Conservation (phyloP, 2,329 filamentous ascomycete genomes). For the Neocucurbitaria cava region DNA sequence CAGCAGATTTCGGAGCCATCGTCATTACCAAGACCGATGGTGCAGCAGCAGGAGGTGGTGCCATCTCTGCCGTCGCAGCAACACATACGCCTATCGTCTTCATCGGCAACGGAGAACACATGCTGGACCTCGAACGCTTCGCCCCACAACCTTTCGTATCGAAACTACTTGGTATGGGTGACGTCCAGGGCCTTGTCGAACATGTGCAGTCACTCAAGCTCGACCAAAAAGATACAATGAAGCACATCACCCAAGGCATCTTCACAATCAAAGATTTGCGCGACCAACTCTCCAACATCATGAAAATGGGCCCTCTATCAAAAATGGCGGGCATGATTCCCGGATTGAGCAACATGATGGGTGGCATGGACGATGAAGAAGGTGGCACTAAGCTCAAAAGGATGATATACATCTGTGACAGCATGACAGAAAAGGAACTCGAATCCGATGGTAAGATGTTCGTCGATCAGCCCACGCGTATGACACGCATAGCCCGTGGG, state of each 20-base stretch:
- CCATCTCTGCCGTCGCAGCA: constrained; percentile 95
- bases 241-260: constrained; percentile 95
- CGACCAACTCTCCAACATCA: constrained; percentile 95
- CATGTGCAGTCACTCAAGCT: constrained; percentile 95
- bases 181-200: constrained; percentile 93
- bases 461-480: constrained; percentile 87
- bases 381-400: constrained; percentile 91
- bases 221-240: constrained; percentile 98
- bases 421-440: constrained; percentile 95
- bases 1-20: constrained; percentile 95
- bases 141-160: constrained; percentile 91
- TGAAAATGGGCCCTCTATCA: constrained; percentile 98
- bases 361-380: constrained; percentile 96
- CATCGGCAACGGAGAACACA: constrained; percentile 96
- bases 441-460: constrained; percentile 96
- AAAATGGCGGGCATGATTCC: constrained; percentile 99
- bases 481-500: constrained; percentile 89
- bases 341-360: constrained; percentile 90
- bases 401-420: constrained; percentile 99
- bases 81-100: constrained; percentile 98
- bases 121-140: constrained; percentile 93
- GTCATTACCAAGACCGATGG: constrained; percentile 99
- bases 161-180: constrained; percentile 95
- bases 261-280: constrained; percentile 94
- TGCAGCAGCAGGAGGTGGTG: constrained; percentile 92